Evolutionary conservation across 805 yeast genomes (phyloP).

Genomic region (Barnettozyma pratensis): DNA sequence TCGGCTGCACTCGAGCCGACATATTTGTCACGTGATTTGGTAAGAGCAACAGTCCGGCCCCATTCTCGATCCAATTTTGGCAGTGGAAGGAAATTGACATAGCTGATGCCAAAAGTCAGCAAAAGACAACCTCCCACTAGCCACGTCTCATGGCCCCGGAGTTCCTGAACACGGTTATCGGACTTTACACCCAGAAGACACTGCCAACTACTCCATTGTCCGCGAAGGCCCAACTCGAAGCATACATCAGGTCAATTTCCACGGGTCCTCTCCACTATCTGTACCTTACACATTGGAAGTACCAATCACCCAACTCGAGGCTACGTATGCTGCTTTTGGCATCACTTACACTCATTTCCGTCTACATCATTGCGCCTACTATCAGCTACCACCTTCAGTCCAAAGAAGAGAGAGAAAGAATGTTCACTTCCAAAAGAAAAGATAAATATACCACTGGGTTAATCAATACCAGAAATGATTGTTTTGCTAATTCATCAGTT

Average conservation of each 20-base stretch:
- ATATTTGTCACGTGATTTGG: neutral
- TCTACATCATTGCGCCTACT: slow-evolving; percentile 30
- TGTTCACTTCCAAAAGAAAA: slow-evolving; percentile 46
- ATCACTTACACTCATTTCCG: slow-evolving; percentile 19
- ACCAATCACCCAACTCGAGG: slow-evolving; percentile 7
- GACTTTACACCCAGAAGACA: neutral
- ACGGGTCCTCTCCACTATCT: slow-evolving; percentile 9
- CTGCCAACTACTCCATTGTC: neutral
- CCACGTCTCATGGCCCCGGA: neutral
- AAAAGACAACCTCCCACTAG: neutral
- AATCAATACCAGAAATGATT: slow-evolving; percentile 77
- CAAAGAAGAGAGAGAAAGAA: slow-evolving; percentile 19
- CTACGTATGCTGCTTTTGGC: slow-evolving; percentile 22
- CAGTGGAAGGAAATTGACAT: neutral
- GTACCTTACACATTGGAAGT: slow-evolving; percentile 22
- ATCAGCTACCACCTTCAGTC: slow-evolving; percentile 17
- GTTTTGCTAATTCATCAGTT: slow-evolving; percentile 85
- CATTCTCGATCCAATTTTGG: no score
- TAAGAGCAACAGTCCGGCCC: no score
- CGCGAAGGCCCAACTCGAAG: slow-evolving; percentile 3
- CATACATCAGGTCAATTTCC: slow-evolving; percentile 12
- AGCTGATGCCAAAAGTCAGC: no score
- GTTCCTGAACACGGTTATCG: neutral
- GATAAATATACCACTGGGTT: slow-evolving; percentile 80
- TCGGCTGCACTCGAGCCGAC: neutral